These are phyloP conservation scores for Trichoderma sp. DNA, from an alignment of 2,329 filamentous ascomycete species.

Conservation along the genomic window DNA sequence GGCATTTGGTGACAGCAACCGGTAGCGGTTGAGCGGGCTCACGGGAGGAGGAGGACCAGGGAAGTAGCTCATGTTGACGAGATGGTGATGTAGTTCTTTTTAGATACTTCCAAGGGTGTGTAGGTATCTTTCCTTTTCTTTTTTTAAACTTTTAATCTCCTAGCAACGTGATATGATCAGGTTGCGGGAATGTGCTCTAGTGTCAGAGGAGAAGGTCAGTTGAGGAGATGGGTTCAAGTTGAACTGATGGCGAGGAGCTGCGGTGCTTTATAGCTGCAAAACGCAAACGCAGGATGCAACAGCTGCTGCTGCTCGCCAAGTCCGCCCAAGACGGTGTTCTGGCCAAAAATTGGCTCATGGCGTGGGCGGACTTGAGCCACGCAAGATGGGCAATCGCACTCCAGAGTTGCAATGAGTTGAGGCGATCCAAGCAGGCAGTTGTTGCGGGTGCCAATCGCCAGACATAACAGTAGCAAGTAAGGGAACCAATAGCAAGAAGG, in stretches of 20 bases:
- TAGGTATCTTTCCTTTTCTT: background rate
- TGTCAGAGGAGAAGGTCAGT: background rate
- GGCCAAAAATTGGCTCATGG: background rate
- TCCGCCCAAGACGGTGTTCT: background rate
- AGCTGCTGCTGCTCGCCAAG: background rate
- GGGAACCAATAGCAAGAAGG: background rate
- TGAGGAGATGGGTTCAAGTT: background rate
- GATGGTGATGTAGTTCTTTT: background rate
- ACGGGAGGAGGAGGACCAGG: conserved; percentile 43
- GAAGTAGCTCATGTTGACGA: background rate
- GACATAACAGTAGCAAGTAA: background rate
- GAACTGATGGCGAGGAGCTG: background rate
- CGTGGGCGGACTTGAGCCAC: background rate
- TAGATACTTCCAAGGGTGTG: background rate
- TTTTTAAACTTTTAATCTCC: background rate
- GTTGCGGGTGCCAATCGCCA: conserved; percentile 1
- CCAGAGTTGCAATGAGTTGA: background rate
- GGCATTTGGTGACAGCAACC: conserved; percentile 63
- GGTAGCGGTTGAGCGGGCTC: conserved; percentile 62
- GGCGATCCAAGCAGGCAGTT: background rate
- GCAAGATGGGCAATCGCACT: background rate
- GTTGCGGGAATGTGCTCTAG: background rate
- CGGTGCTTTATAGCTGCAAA: conserved; percentile 1
- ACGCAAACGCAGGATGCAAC: background rate
- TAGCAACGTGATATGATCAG: background rate